These are phyloP conservation scores for Rauvolfia tetraphylla DNA, from an alignment of 257 asterid species.

Conservation along the genomic window DNA sequence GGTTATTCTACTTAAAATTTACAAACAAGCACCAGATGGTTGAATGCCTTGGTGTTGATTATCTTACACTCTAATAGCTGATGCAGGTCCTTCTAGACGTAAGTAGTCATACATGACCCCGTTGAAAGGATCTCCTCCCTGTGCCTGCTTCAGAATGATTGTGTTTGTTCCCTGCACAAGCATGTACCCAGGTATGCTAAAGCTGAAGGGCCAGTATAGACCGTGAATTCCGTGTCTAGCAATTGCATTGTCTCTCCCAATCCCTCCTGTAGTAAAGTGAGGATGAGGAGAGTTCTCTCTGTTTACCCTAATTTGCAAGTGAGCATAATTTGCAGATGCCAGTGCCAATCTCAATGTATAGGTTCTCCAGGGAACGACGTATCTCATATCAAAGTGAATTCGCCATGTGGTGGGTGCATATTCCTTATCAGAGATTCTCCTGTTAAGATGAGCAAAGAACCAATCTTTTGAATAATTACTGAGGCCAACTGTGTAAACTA, in stretches of 20 bases:
- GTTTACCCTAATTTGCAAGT: constrained; percentile 39
- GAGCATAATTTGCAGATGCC: constrained; percentile 51
- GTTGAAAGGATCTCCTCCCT: constrained; percentile 44
- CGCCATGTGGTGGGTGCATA: constrained; percentile 57
- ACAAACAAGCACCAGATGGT: background rate
- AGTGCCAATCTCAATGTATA: constrained; percentile 60
- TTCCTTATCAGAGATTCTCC: constrained; percentile 23
- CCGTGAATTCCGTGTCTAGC: constrained; percentile 95
- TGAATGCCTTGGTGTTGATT: background rate
- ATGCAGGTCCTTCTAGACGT: constrained; percentile 53
- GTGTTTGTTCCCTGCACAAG: constrained; percentile 34
- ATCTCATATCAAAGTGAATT: constrained; percentile 36
- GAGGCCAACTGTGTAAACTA: constrained; percentile 41
- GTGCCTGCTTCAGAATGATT: constrained; percentile 52
- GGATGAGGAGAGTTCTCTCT: constrained; percentile 4
- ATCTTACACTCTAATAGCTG: background rate
- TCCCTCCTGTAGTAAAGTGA: constrained; percentile 46
- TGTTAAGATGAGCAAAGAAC: constrained; percentile 62
- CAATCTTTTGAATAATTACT: constrained; percentile 48
- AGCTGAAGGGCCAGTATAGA: constrained; percentile 48
- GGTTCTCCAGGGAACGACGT: constrained; percentile 21
- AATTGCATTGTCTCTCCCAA: constrained; percentile 73
- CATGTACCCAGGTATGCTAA: constrained; percentile 36
- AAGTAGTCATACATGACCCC: constrained; percentile 81
- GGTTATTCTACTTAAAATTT: background rate